Evolutionary conservation across 2,329 filamentous ascomycete species (phyloP), one percentile per base, ranked within the genome.

Genomic region (Achaetomium macrosporum): DNA sequence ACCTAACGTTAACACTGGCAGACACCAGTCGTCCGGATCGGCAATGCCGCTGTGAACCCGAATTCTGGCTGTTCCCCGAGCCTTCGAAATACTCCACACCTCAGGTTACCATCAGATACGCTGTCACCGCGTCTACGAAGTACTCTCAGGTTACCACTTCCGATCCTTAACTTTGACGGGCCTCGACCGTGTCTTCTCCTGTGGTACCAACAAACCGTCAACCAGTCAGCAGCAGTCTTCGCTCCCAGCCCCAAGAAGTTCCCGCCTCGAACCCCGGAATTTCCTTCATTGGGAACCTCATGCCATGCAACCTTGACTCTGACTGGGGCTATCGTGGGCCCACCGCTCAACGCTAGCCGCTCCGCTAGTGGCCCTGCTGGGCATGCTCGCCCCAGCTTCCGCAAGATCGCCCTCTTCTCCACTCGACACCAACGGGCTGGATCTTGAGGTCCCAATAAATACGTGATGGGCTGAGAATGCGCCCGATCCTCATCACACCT

Each of bases 361-460:
- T 29, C 47, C 43, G 47, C 43, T 39, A 41, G 47, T 46, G 37
- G 30, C 40, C 12, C 42, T 33, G 30, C 36, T 37, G 47, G 35
- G 39, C 25, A 41, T 19, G 31, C 19, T 45, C 47, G 20, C 50
- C 48, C 53, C 50, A 42, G 49, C 35, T 43, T 35, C 25, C 43
- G 47, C 52, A 17, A 60, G 57, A 59, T 61, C 60, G 52, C 52
- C 56, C 42, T 54, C 50, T 57, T 57, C 60, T 56, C 59, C 59
- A 58, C 60, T 30, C 41, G 55, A 55, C 59, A 61, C 60, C 60
- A 59, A 51, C 60, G 50, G 57, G 55, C 58, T 59, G 60, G 60
- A 47, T 56, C 41, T 47, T 42, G 11, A 43, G 39, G 39, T 42
- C 47, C 55, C 50, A 54, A 60, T 60, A 61, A 58, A 61, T 57